Percentiles rank a stretch among this genome's conserved stretches.
phyloP scores from a whole-genome alignment of 306 rosid species.

The Quercus suber region DNA sequence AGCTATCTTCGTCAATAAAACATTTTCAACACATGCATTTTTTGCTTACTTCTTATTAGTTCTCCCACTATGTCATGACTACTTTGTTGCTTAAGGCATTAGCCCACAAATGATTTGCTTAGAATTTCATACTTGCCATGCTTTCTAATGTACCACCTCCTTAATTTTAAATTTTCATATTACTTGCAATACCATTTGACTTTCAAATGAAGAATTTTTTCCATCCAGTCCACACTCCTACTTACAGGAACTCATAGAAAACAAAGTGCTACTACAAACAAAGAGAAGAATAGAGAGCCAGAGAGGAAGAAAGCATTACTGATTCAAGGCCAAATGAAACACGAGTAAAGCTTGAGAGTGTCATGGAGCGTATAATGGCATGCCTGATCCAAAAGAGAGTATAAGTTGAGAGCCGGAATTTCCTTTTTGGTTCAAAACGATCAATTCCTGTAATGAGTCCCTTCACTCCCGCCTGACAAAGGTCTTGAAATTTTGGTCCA shows the following conservation, averaged over 20 bases:
- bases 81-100: neutral
- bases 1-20: too few species aligned
- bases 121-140: neutral
- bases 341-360: conserved; percentile 85
- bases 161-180: neutral
- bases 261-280: conserved; percentile 9
- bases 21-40: too few species aligned
- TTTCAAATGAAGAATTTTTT: neutral
- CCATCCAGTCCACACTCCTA: neutral
- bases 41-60: too few species aligned
- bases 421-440: conserved; percentile 90
- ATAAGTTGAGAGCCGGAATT: conserved; percentile 78
- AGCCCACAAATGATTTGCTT: neutral
- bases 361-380: conserved; percentile 86
- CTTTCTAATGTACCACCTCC: neutral
- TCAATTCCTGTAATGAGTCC: conserved; percentile 88
- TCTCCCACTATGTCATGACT: neutral
- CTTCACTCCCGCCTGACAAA: conserved; percentile 95
- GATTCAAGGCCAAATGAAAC: conserved; percentile 95
- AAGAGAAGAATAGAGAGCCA: neutral
- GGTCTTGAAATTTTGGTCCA: conserved; percentile 84
- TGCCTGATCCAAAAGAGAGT: conserved; percentile 96
- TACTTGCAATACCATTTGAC: neutral
- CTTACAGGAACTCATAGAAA: neutral
- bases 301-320: conserved; percentile 43